These are phyloP conservation scores for Backusella westeae DNA, from an alignment of 192 early-diverging fungal genomes.

Conservation along the genomic window DNA sequence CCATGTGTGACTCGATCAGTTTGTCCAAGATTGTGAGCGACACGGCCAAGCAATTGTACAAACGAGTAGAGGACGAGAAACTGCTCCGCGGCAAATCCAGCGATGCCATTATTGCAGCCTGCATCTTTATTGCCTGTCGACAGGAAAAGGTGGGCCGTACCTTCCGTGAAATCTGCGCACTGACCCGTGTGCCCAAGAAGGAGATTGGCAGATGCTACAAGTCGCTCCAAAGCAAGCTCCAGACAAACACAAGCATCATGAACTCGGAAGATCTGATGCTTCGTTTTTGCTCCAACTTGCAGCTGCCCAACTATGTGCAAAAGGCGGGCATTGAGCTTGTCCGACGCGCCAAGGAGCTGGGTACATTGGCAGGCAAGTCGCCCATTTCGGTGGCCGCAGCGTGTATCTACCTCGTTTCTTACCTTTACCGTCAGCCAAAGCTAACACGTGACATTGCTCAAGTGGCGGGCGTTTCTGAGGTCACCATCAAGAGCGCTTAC, in stretches of 20 bases:
- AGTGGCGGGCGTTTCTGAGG: slow-evolving; percentile 89
- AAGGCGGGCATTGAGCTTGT: slow-evolving; percentile 71
- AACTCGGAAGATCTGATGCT: slow-evolving; percentile 71
- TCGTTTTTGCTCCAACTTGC: slow-evolving; percentile 80
- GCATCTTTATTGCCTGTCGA: slow-evolving; percentile 91
- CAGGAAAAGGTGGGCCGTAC: slow-evolving; percentile 82
- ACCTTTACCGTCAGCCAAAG: slow-evolving; percentile 65
- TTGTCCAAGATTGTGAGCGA: slow-evolving; percentile 70
- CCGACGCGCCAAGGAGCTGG: slow-evolving; percentile 70
- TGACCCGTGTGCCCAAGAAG: slow-evolving; percentile 90
- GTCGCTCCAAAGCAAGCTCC: slow-evolving; percentile 53
- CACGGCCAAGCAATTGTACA: slow-evolving; percentile 87
- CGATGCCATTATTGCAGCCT: slow-evolving; percentile 85
- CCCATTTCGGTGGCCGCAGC: slow-evolving; percentile 92
- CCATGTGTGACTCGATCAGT: slow-evolving; percentile 80
- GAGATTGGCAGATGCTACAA: slow-evolving; percentile 90
- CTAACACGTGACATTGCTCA: slow-evolving; percentile 76
- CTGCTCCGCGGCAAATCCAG: slow-evolving; percentile 76
- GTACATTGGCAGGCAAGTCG: slow-evolving; percentile 84
- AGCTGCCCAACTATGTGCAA: slow-evolving; percentile 64
- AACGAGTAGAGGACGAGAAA: slow-evolving; percentile 80
- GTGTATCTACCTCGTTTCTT: slow-evolving; percentile 84
- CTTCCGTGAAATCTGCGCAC: slow-evolving; percentile 89
- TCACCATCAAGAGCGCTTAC: slow-evolving; percentile 89
- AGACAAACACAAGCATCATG: slow-evolving; percentile 62